These are phyloP conservation scores for Sporothrix humicola DNA, from an alignment of 2,329 filamentous ascomycete genomes.

Conservation along the genomic window DNA sequence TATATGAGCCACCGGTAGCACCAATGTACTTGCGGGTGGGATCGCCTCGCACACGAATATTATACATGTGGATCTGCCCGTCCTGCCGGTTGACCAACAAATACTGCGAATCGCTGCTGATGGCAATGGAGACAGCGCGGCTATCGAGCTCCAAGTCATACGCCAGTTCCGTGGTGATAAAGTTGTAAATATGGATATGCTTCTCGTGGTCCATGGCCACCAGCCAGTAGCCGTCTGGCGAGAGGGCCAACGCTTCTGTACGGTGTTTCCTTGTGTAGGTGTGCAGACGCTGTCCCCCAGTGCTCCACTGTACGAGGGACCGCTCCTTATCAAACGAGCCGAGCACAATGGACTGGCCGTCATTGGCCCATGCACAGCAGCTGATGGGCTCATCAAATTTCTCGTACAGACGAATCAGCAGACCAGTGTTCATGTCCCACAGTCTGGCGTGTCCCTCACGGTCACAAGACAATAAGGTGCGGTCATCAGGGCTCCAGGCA, in stretches of 20 bases:
- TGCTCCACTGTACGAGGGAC: slow-evolving; percentile 73
- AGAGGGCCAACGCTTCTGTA: slow-evolving; percentile 84
- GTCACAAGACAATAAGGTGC: slow-evolving; percentile 82
- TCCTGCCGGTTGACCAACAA: slow-evolving; percentile 83
- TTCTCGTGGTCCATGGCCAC: slow-evolving; percentile 75
- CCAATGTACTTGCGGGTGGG: slow-evolving; percentile 77
- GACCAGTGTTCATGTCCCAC: slow-evolving; percentile 75
- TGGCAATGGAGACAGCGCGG: slow-evolving; percentile 77
- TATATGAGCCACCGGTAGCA: slow-evolving; percentile 73
- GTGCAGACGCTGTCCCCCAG: slow-evolving; percentile 65
- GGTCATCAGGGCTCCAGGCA: slow-evolving; percentile 91
- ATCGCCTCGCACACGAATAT: slow-evolving; percentile 70
- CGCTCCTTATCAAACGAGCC: slow-evolving; percentile 72
- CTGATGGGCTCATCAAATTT: slow-evolving; percentile 85
- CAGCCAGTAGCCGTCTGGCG: slow-evolving; percentile 77
- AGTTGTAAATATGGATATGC: slow-evolving; percentile 82
- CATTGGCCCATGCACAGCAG: slow-evolving; percentile 84
- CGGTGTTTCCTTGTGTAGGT: slow-evolving; percentile 74
- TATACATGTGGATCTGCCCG: slow-evolving; percentile 77
- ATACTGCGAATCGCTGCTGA: slow-evolving; percentile 80
- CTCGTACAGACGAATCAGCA: slow-evolving; percentile 66
- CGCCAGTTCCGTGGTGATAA: slow-evolving; percentile 72
- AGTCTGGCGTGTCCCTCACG: slow-evolving; percentile 74
- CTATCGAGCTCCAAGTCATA: slow-evolving; percentile 73
- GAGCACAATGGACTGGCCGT: slow-evolving; percentile 78